These are phyloP conservation scores for Coriaria nepalensis DNA, from an alignment of 306 rosid species.

Conservation along the genomic window DNA sequence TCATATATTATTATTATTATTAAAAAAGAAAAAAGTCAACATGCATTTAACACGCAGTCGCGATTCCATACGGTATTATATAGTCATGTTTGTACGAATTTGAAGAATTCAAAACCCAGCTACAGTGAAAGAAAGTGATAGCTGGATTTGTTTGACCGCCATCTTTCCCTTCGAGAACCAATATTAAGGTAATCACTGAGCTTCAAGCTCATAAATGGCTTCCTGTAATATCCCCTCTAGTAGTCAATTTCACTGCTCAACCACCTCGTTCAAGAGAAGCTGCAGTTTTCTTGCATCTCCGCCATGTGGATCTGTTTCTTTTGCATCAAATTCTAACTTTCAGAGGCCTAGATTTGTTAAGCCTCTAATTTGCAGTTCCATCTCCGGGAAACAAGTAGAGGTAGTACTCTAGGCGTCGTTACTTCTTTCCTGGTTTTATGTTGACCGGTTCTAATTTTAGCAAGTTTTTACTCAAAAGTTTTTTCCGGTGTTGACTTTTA, in stretches of 20 bases:
- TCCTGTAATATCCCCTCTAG: slow-evolving; percentile 41
- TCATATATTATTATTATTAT: too few relatives aligned
- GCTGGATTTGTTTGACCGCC: too few relatives aligned
- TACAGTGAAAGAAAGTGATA: too few relatives aligned
- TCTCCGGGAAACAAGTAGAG: slow-evolving; percentile 48
- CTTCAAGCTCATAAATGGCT: slow-evolving; percentile 33
- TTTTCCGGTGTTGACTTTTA: slow-evolving; percentile 28
- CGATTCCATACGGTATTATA: too few relatives aligned
- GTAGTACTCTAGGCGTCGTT: slow-evolving; percentile 19
- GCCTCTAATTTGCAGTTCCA: slow-evolving; percentile 39
- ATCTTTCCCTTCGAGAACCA: too few relatives aligned
- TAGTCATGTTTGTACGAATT: too few relatives aligned
- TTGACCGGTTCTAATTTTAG: not conserved
- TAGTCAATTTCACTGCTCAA: slow-evolving; percentile 25
- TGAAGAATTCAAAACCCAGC: too few relatives aligned
- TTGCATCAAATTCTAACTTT: slow-evolving; percentile 23
- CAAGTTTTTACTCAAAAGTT: not conserved
- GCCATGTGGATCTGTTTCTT: slow-evolving; percentile 29
- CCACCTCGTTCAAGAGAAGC: slow-evolving; percentile 20
- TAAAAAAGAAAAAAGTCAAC: too few relatives aligned
- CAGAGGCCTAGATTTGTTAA: slow-evolving; percentile 22
- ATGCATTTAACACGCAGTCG: too few relatives aligned
- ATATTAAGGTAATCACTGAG: too few relatives aligned
- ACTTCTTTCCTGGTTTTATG: slow-evolving; percentile 2
- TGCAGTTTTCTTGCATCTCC: slow-evolving; percentile 16